A percentile compares a stretch with the other conserved stretches of the same genome.
Evolutionary conservation across 1,284 basidiomycete species (phyloP).

Genomic region (Cerioporus squamosus): DNA sequence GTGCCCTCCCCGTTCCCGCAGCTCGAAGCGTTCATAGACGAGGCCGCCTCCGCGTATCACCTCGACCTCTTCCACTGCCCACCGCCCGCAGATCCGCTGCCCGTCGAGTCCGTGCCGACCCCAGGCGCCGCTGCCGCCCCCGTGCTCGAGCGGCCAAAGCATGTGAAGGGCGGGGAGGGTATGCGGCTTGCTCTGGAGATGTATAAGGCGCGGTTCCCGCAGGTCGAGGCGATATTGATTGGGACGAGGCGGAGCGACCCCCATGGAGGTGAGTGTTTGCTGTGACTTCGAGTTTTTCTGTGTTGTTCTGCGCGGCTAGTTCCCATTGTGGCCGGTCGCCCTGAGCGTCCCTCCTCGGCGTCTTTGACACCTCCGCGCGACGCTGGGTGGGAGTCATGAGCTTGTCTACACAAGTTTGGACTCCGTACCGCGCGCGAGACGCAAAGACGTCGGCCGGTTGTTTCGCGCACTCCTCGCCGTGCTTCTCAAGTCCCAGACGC

Average conservation of each 20-base stretch:
- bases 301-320: neutral
- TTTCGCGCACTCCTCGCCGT: no score
- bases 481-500: no score
- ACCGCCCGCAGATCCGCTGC: conserved; percentile 38
- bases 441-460: no score
- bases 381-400: no score
- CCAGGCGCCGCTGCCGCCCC: conserved; percentile 30
- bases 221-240: conserved; percentile 83
- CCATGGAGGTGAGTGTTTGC: conserved; percentile 77
- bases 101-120: conserved; percentile 49
- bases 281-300: neutral
- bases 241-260: conserved; percentile 91
- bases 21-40: conserved; percentile 85
- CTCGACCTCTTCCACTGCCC: conserved; percentile 77
- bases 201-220: conserved; percentile 72
- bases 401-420: no score
- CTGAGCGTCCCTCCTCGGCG: neutral
- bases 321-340: neutral
- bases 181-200: conserved; percentile 84
- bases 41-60: conserved; percentile 69
- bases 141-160: conserved; percentile 20
- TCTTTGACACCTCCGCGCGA: no score
- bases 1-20: conserved; percentile 86
- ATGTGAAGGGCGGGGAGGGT: conserved; percentile 66
- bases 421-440: no score